Evolutionary conservation across 306 rosid genomes (phyloP), one percentile per base, ranked within the genome.

Genomic region (Corylus heterophylla): DNA sequence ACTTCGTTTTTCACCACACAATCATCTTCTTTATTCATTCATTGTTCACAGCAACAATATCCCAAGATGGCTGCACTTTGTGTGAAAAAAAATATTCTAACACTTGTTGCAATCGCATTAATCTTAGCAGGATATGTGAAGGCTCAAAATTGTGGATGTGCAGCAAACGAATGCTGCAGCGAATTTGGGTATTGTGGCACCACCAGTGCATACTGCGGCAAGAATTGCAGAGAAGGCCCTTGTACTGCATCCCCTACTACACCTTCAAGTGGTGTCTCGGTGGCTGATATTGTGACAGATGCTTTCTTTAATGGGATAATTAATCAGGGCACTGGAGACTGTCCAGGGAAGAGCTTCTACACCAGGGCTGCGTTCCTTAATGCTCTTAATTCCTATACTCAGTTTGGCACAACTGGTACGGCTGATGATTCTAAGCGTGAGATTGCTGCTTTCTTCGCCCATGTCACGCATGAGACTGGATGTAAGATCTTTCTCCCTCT

Each of bases 401-500:
- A 81, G 7, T 91, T 93, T 51, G 94, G 92, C 4, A 74, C 45
- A 8, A 48, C 79, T 31, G 87, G 86, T 11, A 56, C 88, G 0
- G 20, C 31, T 0, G 86, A 88, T 50, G 94, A 91, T 72, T 91
- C 96, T 1, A 91, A 89, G 79, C 90, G 97, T 1, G 97, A 93
- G 81, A 87, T 93, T 69, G 97, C 98, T 1, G 97, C 97, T 3
- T 92, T 92, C 81, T 93, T 91, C 67, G 95, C 85, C 13, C 94
- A 90, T 17, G 96, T 89, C 77, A 94, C 97, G 22, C 97, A 92
- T 37, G 98, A 94, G 79, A 90, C 97, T 2, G 89, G 89, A 81
- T 90, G 98, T 91, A 76, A 77, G 94, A 74, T 47, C 5, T 20
- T 20, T 17, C 16, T 54, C 45, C 31, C 9, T 61, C 45, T 61